Evolutionary conservation across 73 alveolate species (phyloP), one percentile per base, ranked within the genome.

Genomic region (Paramecium sonneborni): DNA sequence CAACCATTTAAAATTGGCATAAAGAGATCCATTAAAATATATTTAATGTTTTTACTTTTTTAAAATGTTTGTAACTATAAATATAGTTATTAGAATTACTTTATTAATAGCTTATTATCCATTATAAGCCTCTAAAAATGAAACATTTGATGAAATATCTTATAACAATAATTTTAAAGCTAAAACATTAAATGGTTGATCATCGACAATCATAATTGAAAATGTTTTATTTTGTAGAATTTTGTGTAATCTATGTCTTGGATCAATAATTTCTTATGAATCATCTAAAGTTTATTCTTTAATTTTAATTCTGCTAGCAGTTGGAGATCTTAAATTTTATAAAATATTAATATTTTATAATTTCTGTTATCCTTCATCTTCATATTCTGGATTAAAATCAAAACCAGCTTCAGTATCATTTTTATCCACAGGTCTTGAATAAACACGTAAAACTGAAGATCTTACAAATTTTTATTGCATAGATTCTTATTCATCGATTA

Each of bases 1-100:
- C 87, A 88, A 0, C 94, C 94, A 88, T 88, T 70, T 46, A 88
- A 35, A 28, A 88, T 88, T 69, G 94, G 94, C 94, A 88, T 88
- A 30, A 35, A 38, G 14, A 69, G 41, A 26, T 88, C 94, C 91
- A 88, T 68, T 28, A 88, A 70, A 9, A 88, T 41, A 38, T 44
- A 79, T 79, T 23, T 79, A 2, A 79, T 79, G n/a, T 44, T 39
- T 28, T 43, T 39, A 12, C 55, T 12, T 46, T 44, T 46, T 37
- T 79, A 24, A 79, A 21, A 24, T 79, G 68, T 52, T 52, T 52
- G 10, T 52, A 52, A 52, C 68, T 52, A 52, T 18, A 52, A 2
- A 52, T 18, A 52, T 52, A 18, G 2, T 3, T 35, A 18, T 15
- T 52, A 56, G 14, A 39, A 44, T 44, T 46, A 68, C 85, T 72